Percentiles rank a stretch among this genome's conserved stretches.
phyloP scores from a whole-genome alignment of 2,329 filamentous ascomycete genomes.

The Atkinsonella texensis region DNA sequence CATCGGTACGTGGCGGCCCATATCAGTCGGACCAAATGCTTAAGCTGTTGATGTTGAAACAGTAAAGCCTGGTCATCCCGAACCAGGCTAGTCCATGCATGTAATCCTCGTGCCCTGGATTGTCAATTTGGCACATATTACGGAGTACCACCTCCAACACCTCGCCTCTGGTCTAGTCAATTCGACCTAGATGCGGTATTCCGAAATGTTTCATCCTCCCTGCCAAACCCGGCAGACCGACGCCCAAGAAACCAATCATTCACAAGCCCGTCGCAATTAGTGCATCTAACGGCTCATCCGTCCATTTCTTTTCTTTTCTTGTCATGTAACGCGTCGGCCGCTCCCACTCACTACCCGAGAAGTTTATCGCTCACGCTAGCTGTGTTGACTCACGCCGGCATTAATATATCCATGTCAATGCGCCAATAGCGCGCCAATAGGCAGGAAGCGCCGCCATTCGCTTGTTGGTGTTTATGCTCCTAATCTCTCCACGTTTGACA shows the following conservation, averaged over 20 bases:
- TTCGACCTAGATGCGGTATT: not conserved
- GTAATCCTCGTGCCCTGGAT: too few species aligned
- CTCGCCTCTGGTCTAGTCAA: not conserved
- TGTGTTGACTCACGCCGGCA: constrained; percentile 1
- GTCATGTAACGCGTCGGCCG: not conserved
- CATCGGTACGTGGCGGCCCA: too few species aligned
- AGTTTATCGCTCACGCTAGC: not conserved
- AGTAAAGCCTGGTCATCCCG: too few species aligned
- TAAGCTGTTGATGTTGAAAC: too few species aligned
- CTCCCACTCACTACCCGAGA: not conserved
- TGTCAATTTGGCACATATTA: too few species aligned
- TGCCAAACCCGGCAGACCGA: not conserved
- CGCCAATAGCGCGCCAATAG: too few species aligned
- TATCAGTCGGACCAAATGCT: too few species aligned
- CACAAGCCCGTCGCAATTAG: too few species aligned
- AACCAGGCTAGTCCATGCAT: too few species aligned
- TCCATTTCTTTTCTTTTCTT: not conserved
- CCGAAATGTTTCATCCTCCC: not conserved
- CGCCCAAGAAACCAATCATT: not conserved
- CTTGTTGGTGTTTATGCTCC: not conserved
- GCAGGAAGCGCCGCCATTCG: not conserved
- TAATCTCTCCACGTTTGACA: not conserved
- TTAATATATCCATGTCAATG: not conserved
- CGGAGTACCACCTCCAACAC: too few species aligned
- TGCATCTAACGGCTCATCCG: too few species aligned